Evolutionary conservation across 2,329 filamentous ascomycete genomes (phyloP).

Genomic region (Sporothrix phasma): DNA sequence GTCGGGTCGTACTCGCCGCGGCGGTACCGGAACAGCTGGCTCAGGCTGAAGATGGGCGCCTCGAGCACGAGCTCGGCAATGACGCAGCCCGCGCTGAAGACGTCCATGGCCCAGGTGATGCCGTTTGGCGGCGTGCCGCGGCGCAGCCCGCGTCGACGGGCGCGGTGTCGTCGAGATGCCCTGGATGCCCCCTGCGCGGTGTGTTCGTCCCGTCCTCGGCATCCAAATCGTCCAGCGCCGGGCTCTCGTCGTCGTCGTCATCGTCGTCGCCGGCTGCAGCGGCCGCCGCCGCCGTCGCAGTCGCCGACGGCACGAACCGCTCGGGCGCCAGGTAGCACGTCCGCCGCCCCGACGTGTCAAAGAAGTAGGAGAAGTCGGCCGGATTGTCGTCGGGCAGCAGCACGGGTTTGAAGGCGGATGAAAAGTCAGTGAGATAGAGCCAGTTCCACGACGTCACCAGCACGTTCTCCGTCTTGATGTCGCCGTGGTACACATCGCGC

Average conservation of each 20-base stretch:
- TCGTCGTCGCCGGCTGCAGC: not conserved
- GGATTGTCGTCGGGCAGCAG: slow-evolving; percentile 94
- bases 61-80: slow-evolving; percentile 95
- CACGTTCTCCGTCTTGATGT: slow-evolving; percentile 97
- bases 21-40: slow-evolving; percentile 89
- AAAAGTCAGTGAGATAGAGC: slow-evolving; percentile 97
- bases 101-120: slow-evolving; percentile 89
- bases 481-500: slow-evolving; percentile 84
- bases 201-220: not conserved
- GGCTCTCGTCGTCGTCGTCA: slow-evolving; percentile 45
- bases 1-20: slow-evolving; percentile 86
- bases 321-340: slow-evolving; percentile 96
- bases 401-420: slow-evolving; percentile 87
- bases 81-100: slow-evolving; percentile 93
- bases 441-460: slow-evolving; percentile 99
- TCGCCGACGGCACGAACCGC: slow-evolving; percentile 66
- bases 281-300: slow-evolving; percentile 30
- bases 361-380: slow-evolving; percentile 95
- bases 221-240: not conserved
- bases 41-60: slow-evolving; percentile 92
- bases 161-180: not conserved
- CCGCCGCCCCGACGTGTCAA: slow-evolving; percentile 81
- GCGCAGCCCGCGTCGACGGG: not conserved
- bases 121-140: slow-evolving; percentile 11
- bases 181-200: not conserved